phyloP scores from a whole-genome alignment of 371 early-diverging fungal species.

The Dinochytrium kinnereticum region DNA sequence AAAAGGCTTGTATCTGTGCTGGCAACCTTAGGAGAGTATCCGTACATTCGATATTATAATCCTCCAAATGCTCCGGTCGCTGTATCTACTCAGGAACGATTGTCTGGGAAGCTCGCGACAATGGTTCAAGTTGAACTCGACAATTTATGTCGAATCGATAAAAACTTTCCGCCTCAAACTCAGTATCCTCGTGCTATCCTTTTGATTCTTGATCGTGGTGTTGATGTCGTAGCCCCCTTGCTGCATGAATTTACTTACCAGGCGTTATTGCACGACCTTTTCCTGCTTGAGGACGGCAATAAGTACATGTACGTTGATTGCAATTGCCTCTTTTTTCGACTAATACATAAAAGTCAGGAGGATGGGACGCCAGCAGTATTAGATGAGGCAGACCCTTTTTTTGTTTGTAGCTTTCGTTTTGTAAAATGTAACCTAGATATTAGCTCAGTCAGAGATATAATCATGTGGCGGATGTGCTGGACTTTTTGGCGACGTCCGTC shows the following conservation, averaged over 20 bases:
- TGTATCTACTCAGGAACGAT: slow-evolving; percentile 17
- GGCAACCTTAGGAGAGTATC: slow-evolving; percentile 60
- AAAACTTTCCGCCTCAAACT: slow-evolving; percentile 66
- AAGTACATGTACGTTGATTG: slow-evolving; percentile 35
- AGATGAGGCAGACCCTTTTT: slow-evolving; percentile 45
- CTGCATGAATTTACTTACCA: slow-evolving; percentile 98
- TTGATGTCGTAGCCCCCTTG: slow-evolving; percentile 88
- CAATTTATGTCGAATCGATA: slow-evolving; percentile 58
- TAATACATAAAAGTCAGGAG: slow-evolving; percentile 20
- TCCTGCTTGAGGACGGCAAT: slow-evolving; percentile 73
- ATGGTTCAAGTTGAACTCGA: slow-evolving; percentile 71
- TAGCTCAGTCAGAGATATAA: slow-evolving; percentile 50
- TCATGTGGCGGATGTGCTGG: slow-evolving; percentile 91
- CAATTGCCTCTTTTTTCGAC: neutral
- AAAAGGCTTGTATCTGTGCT: slow-evolving; percentile 59
- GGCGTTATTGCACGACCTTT: slow-evolving; percentile 90
- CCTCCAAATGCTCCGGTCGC: slow-evolving; percentile 39
- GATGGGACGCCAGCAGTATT: slow-evolving; percentile 38
- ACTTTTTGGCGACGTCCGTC: slow-evolving; percentile 75
- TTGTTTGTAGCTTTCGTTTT: neutral
- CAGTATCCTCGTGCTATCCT: slow-evolving; percentile 74
- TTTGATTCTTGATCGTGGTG: slow-evolving; percentile 87
- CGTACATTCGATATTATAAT: slow-evolving; percentile 87
- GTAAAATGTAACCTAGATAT: neutral
- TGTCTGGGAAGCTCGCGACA: slow-evolving; percentile 42